phyloP scores from a whole-genome alignment of 192 early-diverging fungal species.

The Pilaira anomala region DNA sequence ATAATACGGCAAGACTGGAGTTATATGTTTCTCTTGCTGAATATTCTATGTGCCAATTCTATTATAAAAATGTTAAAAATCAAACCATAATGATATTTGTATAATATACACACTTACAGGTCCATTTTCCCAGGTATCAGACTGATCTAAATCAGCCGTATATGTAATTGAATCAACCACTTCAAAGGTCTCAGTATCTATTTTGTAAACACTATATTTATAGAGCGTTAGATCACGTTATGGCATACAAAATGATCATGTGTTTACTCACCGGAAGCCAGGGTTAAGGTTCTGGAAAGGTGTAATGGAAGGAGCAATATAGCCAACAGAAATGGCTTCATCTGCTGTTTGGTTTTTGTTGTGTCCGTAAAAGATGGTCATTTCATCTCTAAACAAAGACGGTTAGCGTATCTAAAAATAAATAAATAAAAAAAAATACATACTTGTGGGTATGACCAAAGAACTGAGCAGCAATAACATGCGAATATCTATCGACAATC shows the following conservation, averaged over 20 bases:
- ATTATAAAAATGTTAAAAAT: conserved; percentile 3
- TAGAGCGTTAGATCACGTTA: neutral
- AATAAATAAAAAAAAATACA: neutral
- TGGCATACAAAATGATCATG: neutral
- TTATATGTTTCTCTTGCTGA: conserved; percentile 43
- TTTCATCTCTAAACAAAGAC: conserved; percentile 37
- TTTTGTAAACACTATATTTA: conserved; percentile 46
- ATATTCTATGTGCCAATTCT: conserved; percentile 56
- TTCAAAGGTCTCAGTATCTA: conserved; percentile 51
- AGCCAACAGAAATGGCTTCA: conserved; percentile 46
- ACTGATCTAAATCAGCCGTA: conserved; percentile 46
- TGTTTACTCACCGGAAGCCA: conserved; percentile 42
- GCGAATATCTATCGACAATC: conserved; percentile 52
- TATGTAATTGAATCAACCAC: conserved; percentile 54
- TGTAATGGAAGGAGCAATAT: conserved; percentile 51
- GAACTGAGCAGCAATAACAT: conserved; percentile 55
- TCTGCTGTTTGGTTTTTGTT: conserved; percentile 29
- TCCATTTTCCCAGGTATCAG: conserved; percentile 33
- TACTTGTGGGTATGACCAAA: conserved; percentile 54
- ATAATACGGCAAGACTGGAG: conserved; percentile 20
- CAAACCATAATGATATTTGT: neutral
- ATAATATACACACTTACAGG: conserved; percentile 24
- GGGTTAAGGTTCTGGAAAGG: conserved; percentile 53
- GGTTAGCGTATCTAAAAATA: neutral
- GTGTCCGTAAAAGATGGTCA: conserved; percentile 48